Conservation (phyloP, 2,329 filamentous ascomycete genomes). For the Xylariaceae sp. region DNA sequence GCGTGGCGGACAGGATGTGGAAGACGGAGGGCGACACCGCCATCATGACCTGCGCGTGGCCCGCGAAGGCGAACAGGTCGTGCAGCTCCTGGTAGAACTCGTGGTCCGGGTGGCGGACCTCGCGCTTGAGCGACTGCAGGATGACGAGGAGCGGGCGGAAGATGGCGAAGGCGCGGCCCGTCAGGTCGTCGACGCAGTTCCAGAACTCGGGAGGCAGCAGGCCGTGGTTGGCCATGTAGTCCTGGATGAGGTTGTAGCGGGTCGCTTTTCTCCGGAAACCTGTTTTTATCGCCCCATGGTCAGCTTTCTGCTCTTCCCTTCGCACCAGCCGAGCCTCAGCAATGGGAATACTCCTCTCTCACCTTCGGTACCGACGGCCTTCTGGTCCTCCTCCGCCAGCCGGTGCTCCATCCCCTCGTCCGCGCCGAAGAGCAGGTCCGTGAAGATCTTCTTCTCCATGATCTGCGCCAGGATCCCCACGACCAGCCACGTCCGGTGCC, state of each 20-base stretch:
- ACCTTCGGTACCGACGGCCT: too few relatives aligned
- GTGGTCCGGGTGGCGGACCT: neutral
- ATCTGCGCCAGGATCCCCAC: constrained; percentile 33
- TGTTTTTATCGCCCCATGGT: constrained; percentile 11
- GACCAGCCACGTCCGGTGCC: constrained; percentile 30
- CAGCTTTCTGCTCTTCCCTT: constrained; percentile 1
- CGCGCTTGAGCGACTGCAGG: constrained; percentile 16
- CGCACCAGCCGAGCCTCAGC: neutral
- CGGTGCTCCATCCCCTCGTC: too few relatives aligned
- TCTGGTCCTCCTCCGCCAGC: too few relatives aligned
- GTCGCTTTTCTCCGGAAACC: constrained; percentile 32
- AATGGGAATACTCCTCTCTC: neutral
- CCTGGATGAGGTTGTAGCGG: constrained; percentile 26
- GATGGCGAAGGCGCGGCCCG: constrained; percentile 27
- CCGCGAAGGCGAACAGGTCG: constrained; percentile 23
- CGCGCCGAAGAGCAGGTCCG: constrained; percentile 36
- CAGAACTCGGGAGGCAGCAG: constrained; percentile 32
- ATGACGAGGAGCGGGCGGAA: constrained; percentile 35
- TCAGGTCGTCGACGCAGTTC: constrained; percentile 30
- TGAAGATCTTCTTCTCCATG: constrained; percentile 35
- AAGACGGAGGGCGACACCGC: constrained; percentile 24
- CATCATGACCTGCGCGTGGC: constrained; percentile 25
- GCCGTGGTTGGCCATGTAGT: constrained; percentile 14
- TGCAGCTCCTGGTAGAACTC: constrained; percentile 22
- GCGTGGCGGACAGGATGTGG: constrained; percentile 25